phyloP scores from a whole-genome alignment of 352 stramenopile genomes.

The Aphanomyces astaci region DNA sequence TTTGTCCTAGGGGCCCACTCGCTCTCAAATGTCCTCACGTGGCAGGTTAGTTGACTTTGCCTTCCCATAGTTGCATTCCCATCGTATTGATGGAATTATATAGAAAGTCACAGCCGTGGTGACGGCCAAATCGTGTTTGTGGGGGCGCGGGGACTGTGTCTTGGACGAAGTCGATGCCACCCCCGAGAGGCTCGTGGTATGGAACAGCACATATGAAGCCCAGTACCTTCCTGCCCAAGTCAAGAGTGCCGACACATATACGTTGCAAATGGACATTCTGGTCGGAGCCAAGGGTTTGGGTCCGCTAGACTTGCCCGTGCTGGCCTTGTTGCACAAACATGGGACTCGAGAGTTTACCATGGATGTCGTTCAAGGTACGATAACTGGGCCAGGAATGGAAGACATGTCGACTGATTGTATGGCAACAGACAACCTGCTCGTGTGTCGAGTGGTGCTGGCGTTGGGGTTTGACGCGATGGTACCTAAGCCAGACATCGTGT shows the following conservation, averaged over 20 bases:
- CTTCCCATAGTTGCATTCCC: too few species aligned
- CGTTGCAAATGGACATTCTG: not conserved
- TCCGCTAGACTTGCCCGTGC: not conserved
- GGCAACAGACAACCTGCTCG: not conserved
- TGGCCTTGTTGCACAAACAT: not conserved
- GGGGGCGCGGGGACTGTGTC: not conserved
- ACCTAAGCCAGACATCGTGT: not conserved
- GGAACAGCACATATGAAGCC: conserved; percentile 7
- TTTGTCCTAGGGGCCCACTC: conserved; percentile 11
- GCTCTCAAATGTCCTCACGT: not conserved
- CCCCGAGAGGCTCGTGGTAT: not conserved
- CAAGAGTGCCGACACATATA: not conserved
- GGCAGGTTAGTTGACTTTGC: conserved; percentile 13
- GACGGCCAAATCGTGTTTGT: not conserved
- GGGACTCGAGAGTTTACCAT: not conserved
- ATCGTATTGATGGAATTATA: too few species aligned
- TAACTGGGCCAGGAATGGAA: not conserved
- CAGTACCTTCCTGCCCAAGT: conserved; percentile 11
- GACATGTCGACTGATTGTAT: not conserved
- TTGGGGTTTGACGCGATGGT: not conserved
- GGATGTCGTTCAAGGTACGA: conserved; percentile 1
- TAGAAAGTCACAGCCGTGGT: not conserved
- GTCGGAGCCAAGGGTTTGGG: not conserved
- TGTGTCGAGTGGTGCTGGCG: not conserved
- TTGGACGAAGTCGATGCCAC: conserved; percentile 1